These are phyloP conservation scores for Thelonectria blattea DNA, from an alignment of 2,329 filamentous ascomycete species.

Conservation along the genomic window DNA sequence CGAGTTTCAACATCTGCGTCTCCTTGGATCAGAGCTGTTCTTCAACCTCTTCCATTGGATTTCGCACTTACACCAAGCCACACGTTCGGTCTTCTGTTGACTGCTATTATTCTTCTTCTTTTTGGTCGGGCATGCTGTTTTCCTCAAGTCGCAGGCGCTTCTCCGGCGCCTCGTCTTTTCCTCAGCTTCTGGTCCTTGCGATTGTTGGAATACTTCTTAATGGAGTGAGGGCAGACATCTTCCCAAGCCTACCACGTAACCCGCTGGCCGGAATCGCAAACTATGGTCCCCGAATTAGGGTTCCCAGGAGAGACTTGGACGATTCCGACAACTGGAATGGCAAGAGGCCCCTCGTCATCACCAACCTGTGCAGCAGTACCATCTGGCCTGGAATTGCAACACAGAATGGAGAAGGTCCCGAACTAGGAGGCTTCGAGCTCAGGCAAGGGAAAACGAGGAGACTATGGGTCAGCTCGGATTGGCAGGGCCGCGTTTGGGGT, in stretches of 20 bases:
- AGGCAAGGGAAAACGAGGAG: constrained; percentile 61
- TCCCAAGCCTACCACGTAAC: constrained; percentile 24
- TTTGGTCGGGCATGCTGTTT: constrained; percentile 25
- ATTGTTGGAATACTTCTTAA: constrained; percentile 33
- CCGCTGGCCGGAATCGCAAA: constrained; percentile 40
- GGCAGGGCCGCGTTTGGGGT: constrained; percentile 84
- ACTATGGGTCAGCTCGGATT: constrained; percentile 72
- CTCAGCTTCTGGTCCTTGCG: constrained; percentile 28
- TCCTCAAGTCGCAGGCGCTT: constrained; percentile 19
- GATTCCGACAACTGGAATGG: constrained; percentile 43
- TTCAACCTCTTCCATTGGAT: constrained; percentile 1
- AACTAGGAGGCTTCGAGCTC: constrained; percentile 72
- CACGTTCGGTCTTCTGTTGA: neutral
- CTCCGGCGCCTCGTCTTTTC: constrained; percentile 29
- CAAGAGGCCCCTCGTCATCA: constrained; percentile 67
- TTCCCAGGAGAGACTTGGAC: constrained; percentile 26
- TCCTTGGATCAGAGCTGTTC: constrained; percentile 9
- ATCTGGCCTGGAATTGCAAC: constrained; percentile 81
- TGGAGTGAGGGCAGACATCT: constrained; percentile 20
- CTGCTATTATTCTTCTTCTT: neutral
- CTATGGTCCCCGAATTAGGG: constrained; percentile 34
- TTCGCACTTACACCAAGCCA: neutral
- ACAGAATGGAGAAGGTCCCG: constrained; percentile 72
- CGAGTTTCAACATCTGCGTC: neutral
- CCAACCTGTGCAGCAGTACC: constrained; percentile 72